phyloP scores from a whole-genome alignment of 78 protist genomes.

The Dictyostelium capitatum region DNA sequence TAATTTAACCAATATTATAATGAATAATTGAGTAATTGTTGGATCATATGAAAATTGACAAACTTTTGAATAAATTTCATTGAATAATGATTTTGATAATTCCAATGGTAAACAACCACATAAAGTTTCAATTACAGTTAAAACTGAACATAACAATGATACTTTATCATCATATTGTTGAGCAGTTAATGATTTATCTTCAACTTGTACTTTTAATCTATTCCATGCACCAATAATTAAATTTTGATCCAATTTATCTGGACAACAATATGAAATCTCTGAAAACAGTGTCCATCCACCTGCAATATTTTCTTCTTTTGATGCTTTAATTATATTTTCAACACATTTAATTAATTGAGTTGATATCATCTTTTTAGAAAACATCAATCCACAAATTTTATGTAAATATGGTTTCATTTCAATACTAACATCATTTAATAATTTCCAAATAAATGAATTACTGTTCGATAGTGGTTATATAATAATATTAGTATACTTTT shows the following conservation, averaged over 20 bases:
- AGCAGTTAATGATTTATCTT: not conserved
- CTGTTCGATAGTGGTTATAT: too few species aligned
- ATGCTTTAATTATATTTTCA: constrained; percentile 2
- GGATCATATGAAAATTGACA: constrained; percentile 31
- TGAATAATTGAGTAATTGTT: not conserved
- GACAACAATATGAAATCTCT: constrained; percentile 59
- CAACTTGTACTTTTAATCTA: not conserved
- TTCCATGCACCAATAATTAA: constrained; percentile 47
- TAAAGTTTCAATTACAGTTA: constrained; percentile 15
- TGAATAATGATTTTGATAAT: constrained; percentile 22
- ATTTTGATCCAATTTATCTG: constrained; percentile 58
- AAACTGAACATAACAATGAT: constrained; percentile 4
- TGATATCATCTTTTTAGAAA: constrained; percentile 57
- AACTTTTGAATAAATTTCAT: constrained; percentile 1
- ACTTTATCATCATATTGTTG: not conserved
- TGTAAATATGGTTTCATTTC: constrained; percentile 57
- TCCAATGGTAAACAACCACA: not conserved
- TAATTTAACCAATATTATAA: not conserved
- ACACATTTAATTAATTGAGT: constrained; percentile 38
- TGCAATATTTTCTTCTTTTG: not conserved
- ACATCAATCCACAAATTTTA: constrained; percentile 50
- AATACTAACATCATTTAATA: constrained; percentile 21
- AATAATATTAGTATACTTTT: not conserved
- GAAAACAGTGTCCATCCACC: constrained; percentile 63
- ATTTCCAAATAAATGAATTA: not conserved